A percentile compares a stretch with the other conserved stretches of the same genome.
phyloP scores from a whole-genome alignment of 352 stramenopile species.

The Pythium aphanidermatum region DNA sequence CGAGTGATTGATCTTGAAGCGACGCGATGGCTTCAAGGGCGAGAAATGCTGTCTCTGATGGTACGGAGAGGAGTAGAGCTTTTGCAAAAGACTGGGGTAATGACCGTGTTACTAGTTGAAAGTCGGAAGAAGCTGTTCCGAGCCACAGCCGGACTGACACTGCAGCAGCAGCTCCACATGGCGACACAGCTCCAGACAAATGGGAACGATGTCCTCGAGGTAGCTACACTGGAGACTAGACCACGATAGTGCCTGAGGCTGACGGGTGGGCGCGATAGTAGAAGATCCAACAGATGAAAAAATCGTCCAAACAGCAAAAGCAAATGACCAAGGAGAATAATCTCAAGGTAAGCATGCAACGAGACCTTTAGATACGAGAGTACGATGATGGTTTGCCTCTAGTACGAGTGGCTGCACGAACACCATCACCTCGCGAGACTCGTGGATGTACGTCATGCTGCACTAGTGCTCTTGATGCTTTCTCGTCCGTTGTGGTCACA shows the following conservation, averaged over 20 bases:
- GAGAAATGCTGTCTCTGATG: slow-evolving; percentile 6
- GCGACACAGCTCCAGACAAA: slow-evolving; percentile 37
- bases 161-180: slow-evolving; percentile 60
- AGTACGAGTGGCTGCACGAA: slow-evolving; percentile 74
- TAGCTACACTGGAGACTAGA: too few relatives aligned
- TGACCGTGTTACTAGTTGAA: slow-evolving; percentile 1
- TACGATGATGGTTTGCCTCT: background rate
- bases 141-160: slow-evolving; percentile 49
- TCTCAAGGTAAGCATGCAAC: slow-evolving; percentile 34
- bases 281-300: slow-evolving; percentile 67
- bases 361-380: background rate
- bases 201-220: slow-evolving; percentile 50
- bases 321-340: slow-evolving; percentile 43
- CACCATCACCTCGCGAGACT: slow-evolving; percentile 52
- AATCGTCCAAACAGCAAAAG: slow-evolving; percentile 52
- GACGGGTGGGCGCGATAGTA: too few relatives aligned
- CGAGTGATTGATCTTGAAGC: slow-evolving; percentile 10
- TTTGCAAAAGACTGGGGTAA: too few relatives aligned
- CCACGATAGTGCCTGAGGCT: too few relatives aligned
- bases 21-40: slow-evolving; percentile 7
- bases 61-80: background rate
- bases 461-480: background rate
- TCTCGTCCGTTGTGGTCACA: background rate
- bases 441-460: slow-evolving; percentile 33
- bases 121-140: slow-evolving; percentile 59